These are phyloP conservation scores for Phytophthora pseudosyringae DNA, from an alignment of 352 stramenopile genomes.

Conservation along the genomic window DNA sequence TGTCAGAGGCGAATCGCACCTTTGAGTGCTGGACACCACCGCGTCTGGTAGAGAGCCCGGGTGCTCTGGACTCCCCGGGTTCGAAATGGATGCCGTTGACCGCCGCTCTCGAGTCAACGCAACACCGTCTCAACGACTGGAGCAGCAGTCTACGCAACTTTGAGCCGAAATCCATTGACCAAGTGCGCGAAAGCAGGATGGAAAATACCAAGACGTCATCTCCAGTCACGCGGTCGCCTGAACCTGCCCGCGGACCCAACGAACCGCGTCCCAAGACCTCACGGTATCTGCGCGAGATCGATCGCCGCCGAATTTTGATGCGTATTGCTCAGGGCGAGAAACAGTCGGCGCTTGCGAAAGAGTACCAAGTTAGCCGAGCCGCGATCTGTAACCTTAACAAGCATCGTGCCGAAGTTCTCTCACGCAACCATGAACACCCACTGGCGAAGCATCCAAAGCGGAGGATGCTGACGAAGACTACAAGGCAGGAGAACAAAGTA, in stretches of 20 bases:
- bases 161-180: conserved; percentile 1
- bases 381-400: conserved; percentile 80
- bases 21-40: conserved; percentile 31
- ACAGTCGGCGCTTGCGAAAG: conserved; percentile 65
- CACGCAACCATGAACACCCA: conserved; percentile 55
- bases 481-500: conserved; percentile 1
- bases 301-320: conserved; percentile 63
- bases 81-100: conserved; percentile 16
- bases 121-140: not conserved
- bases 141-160: conserved; percentile 5
- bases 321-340: conserved; percentile 69
- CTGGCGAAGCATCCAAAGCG: conserved; percentile 70
- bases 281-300: conserved; percentile 71
- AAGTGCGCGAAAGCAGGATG: not conserved
- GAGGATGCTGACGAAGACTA: conserved; percentile 22
- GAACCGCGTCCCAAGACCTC: conserved; percentile 46
- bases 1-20: conserved; percentile 1
- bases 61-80: not conserved
- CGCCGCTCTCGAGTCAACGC: conserved; percentile 1
- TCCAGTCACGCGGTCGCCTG: conserved; percentile 6
- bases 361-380: conserved; percentile 72
- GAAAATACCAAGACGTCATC: conserved; percentile 10
- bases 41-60: conserved; percentile 3
- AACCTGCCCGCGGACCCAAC: conserved; percentile 15
- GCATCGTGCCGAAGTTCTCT: conserved; percentile 58